A percentile compares a stretch with the other conserved stretches of the same genome.
phyloP scores from a whole-genome alignment of 192 early-diverging fungal species.

The Funneliformis geosporum region DNA sequence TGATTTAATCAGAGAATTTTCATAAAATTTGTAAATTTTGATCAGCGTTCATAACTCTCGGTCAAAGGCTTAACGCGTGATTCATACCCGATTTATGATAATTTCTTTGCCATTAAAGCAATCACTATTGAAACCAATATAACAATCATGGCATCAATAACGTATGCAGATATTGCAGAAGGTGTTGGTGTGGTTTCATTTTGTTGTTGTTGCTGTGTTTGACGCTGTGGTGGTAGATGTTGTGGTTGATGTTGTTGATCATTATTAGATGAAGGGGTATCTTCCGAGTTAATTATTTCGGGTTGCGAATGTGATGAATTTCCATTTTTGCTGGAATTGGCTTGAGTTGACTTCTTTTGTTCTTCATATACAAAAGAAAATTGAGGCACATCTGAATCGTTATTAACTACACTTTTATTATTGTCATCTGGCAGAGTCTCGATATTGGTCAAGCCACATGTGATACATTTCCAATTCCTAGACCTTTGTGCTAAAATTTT shows the following conservation, averaged over 20 bases:
- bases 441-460: constrained; percentile 23
- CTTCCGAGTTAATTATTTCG: neutral
- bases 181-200: neutral
- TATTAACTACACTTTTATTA: neutral
- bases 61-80: no score
- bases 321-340: neutral
- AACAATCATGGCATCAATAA: neutral
- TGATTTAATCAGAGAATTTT: no score
- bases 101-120: neutral
- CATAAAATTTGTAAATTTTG: no score
- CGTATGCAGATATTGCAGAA: neutral
- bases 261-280: neutral
- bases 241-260: neutral
- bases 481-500: constrained; percentile 24
- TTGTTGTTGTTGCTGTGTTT: neutral
- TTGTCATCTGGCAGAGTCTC: constrained; percentile 15
- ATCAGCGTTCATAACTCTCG: no score
- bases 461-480: constrained; percentile 15
- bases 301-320: neutral
- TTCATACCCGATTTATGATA: neutral
- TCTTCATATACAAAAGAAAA: constrained; percentile 30
- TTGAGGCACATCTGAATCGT: neutral
- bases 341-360: neutral
- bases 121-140: neutral
- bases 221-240: neutral